These are phyloP conservation scores for Kockovaella imperatae DNA, from an alignment of 768 basidiomycete species.

Conservation along the genomic window DNA sequence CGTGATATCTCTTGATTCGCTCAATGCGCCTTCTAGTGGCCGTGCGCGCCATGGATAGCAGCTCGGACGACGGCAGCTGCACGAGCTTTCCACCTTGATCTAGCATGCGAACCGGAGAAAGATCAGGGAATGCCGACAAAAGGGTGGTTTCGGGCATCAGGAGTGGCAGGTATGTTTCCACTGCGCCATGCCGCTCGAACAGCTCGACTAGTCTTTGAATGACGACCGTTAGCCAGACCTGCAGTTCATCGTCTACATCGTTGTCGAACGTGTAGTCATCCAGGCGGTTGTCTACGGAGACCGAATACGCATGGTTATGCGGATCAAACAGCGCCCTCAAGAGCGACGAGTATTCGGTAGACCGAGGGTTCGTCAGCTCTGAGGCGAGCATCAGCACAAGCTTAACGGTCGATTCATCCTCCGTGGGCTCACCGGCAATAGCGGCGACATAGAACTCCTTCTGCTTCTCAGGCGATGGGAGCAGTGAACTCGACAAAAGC, in stretches of 20 bases:
- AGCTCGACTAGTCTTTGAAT: constrained; percentile 67
- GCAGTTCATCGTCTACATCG: constrained; percentile 63
- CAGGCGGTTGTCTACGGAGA: constrained; percentile 48
- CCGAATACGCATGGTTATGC: constrained; percentile 6
- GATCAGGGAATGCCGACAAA: constrained; percentile 53
- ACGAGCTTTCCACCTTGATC: constrained; percentile 51
- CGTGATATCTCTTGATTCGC: constrained; percentile 42
- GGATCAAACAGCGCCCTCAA: constrained; percentile 69
- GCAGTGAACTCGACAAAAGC: constrained; percentile 65
- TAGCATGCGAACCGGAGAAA: constrained; percentile 62
- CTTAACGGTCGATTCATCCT: not conserved
- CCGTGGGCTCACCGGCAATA: constrained; percentile 58
- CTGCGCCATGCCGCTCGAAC: constrained; percentile 82
- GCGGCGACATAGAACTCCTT: constrained; percentile 73
- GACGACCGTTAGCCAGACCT: constrained; percentile 62
- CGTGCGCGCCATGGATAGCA: constrained; percentile 36
- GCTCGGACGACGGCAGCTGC: constrained; percentile 32
- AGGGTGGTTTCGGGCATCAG: constrained; percentile 58
- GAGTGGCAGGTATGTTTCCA: constrained; percentile 78
- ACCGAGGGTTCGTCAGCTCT: constrained; percentile 58
- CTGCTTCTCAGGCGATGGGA: constrained; percentile 71
- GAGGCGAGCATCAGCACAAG: not conserved
- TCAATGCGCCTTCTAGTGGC: constrained; percentile 35
- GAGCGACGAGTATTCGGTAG: constrained; percentile 69
- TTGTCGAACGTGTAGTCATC: constrained; percentile 68